These are phyloP conservation scores for Populus pruinosa DNA, from an alignment of 345 rosid species.

Conservation along the genomic window DNA sequence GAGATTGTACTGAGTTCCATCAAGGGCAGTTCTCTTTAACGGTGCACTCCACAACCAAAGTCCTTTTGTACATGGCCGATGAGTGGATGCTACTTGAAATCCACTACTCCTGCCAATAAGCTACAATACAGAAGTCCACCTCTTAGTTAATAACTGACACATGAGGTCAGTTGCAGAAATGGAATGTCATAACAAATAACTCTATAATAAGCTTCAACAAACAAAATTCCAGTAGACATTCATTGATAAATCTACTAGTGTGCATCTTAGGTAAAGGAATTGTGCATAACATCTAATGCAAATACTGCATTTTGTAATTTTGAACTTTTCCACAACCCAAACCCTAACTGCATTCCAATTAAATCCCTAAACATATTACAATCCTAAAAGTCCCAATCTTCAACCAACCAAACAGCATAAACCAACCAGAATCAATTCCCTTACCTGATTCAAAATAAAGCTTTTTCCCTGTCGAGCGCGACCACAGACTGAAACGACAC, in stretches of 20 bases:
- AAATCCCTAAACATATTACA: neutral
- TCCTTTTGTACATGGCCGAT: conserved; percentile 95
- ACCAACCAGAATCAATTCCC: neutral
- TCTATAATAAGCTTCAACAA: neutral
- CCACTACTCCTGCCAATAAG: conserved; percentile 98
- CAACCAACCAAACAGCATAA: neutral
- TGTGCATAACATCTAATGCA: neutral
- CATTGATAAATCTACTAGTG: neutral
- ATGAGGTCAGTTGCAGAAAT: neutral
- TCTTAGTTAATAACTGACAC: neutral
- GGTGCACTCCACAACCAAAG: conserved; percentile 99
- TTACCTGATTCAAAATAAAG: conserved; percentile 88
- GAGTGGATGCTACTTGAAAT: conserved; percentile 96
- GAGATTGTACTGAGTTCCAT: conserved; percentile 89
- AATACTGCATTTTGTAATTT: neutral
- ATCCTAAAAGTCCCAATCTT: conserved; percentile 4
- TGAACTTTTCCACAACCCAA: neutral
- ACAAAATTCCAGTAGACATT: neutral
- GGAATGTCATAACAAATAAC: neutral
- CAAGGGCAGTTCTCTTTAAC: conserved; percentile 80
- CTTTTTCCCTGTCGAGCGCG: conserved; percentile 99
- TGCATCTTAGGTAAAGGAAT: neutral
- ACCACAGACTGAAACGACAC: conserved; percentile 96
- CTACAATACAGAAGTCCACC: conserved; percentile 34
- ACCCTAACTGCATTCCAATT: neutral